A percentile compares a stretch with the other conserved stretches of the same genome.
Evolutionary conservation across 2,329 filamentous ascomycete species (phyloP).

Genomic region (Penicillium thymicola): DNA sequence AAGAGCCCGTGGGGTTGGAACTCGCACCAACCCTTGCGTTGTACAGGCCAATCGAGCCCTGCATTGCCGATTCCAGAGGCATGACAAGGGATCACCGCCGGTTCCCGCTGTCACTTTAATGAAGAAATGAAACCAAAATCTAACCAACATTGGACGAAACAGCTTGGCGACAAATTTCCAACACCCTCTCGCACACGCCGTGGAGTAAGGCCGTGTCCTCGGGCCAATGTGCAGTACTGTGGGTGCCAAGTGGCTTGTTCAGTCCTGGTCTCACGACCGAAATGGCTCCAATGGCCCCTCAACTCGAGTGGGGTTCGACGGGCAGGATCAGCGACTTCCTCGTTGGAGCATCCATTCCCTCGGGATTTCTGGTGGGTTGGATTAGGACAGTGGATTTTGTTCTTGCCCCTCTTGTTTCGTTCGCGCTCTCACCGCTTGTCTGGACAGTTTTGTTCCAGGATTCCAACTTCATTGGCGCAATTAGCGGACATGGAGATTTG

Average conservation of each 20-base stretch:
- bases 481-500: slow-evolving; percentile 6
- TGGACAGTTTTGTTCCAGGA: neutral
- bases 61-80: slow-evolving; percentile 12
- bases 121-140: neutral
- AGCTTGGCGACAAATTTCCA: slow-evolving; percentile 9
- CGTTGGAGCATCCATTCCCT: slow-evolving; percentile 21
- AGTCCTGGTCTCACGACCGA: slow-evolving; percentile 10
- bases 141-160: slow-evolving; percentile 2
- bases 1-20: neutral
- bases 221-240: slow-evolving; percentile 14
- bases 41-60: neutral
- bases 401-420: slow-evolving; percentile 3
- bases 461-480: neutral
- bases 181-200: neutral
- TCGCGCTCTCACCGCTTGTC: slow-evolving; percentile 24
- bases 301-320: slow-evolving; percentile 18
- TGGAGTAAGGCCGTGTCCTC: slow-evolving; percentile 5
- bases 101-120: slow-evolving; percentile 22
- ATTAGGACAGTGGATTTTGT: slow-evolving; percentile 7
- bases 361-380: slow-evolving; percentile 18
- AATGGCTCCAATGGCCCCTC: slow-evolving; percentile 9
- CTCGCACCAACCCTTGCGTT: slow-evolving; percentile 11
- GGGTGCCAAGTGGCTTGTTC: slow-evolving; percentile 17
- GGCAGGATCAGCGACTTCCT: slow-evolving; percentile 22
- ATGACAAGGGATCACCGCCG: slow-evolving; percentile 17